phyloP scores from a whole-genome alignment of 2,329 filamentous ascomycete species.

The Fonsecaea multimorphosa region DNA sequence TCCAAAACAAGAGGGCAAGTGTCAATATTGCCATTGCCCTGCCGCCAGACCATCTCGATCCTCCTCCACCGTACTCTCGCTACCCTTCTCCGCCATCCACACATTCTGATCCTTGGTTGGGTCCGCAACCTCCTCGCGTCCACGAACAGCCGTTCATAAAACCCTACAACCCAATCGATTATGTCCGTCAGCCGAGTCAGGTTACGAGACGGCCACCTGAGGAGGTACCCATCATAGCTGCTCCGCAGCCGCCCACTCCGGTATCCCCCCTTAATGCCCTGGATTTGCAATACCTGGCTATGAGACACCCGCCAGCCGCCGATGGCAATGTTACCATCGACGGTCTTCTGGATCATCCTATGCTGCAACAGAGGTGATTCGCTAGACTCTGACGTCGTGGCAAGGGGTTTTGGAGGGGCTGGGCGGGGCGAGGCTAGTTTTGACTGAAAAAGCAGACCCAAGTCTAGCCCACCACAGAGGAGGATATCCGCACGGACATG shows the following conservation, averaged over 20 bases:
- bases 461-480: neutral
- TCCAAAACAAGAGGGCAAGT: slow-evolving; percentile 21
- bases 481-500: neutral
- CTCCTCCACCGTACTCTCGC: slow-evolving; percentile 32
- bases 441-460: neutral
- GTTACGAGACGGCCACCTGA: neutral
- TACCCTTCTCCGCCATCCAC: slow-evolving; percentile 6
- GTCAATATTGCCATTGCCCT: slow-evolving; percentile 33
- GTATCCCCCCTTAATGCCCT: slow-evolving; percentile 29
- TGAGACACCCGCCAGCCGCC: slow-evolving; percentile 9
- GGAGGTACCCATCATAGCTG: slow-evolving; percentile 20
- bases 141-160: neutral
- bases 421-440: neutral
- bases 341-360: slow-evolving; percentile 20
- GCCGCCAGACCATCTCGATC: slow-evolving; percentile 31
- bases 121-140: slow-evolving; percentile 9
- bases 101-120: neutral
- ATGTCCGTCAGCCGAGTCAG: slow-evolving; percentile 2
- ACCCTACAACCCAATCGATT: slow-evolving; percentile 20
- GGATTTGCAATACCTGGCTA: slow-evolving; percentile 26
- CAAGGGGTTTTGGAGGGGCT: neutral
- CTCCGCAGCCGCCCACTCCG: slow-evolving; percentile 26
- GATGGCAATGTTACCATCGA: slow-evolving; percentile 21
- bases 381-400: neutral
- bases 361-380: slow-evolving; percentile 21